Evolutionary conservation across 139 green algal genomes (phyloP).

Genomic region (Bryopsis sp.): DNA sequence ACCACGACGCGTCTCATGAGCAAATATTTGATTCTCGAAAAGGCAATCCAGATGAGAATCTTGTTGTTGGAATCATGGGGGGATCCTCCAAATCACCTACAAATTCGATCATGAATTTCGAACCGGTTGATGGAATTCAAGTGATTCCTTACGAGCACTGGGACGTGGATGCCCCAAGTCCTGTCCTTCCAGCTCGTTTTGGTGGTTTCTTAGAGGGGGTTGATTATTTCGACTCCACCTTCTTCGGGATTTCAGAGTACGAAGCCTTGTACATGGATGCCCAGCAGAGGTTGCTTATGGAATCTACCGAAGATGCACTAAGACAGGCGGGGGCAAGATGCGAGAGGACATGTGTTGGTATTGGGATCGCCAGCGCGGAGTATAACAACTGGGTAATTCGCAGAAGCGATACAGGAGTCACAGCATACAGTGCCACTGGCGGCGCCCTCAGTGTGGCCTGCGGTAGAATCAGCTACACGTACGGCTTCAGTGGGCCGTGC

Average conservation of each 20-base stretch:
- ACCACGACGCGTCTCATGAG: neutral
- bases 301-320: constrained; percentile 30
- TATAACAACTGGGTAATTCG: constrained; percentile 62
- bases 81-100: neutral
- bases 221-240: constrained; percentile 57
- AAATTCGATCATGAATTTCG: neutral
- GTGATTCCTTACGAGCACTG: constrained; percentile 34
- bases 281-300: constrained; percentile 71
- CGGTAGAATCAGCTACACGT: constrained; percentile 63
- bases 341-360: constrained; percentile 30
- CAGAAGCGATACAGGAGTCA: constrained; percentile 26
- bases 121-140: constrained; percentile 25
- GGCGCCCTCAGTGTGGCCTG: constrained; percentile 51
- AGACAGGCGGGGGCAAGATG: neutral
- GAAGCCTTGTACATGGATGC: constrained; percentile 77
- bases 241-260: constrained; percentile 50
- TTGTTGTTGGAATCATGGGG: neutral
- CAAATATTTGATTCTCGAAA: too few relatives aligned
- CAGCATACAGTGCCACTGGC: constrained; percentile 45
- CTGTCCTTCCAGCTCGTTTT: constrained; percentile 37
- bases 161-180: constrained; percentile 32
- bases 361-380: constrained; percentile 72
- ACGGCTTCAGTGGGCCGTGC: constrained; percentile 47
- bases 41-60: neutral
- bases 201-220: constrained; percentile 50